phyloP scores from a whole-genome alignment of 371 early-diverging fungal species.

The Mucor piriformis region DNA sequence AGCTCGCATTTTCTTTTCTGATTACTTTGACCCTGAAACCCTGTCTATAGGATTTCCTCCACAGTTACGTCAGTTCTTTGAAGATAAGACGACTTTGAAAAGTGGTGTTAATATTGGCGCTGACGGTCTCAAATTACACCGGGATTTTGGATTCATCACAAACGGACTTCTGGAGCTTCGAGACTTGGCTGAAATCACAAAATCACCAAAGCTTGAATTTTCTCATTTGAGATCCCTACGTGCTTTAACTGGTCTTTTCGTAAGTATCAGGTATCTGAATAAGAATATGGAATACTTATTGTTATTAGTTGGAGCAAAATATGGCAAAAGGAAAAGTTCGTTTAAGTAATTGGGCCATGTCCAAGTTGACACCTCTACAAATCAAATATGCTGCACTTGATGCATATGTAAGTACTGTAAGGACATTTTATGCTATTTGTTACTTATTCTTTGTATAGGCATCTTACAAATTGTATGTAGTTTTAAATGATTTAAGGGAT shows the following conservation, averaged over 20 bases:
- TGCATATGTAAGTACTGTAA: constrained; percentile 47
- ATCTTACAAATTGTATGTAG: constrained; percentile 19
- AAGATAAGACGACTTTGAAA: constrained; percentile 43
- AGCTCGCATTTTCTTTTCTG: background rate
- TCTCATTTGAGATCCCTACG: constrained; percentile 42
- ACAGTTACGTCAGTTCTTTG: constrained; percentile 40
- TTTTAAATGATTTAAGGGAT: constrained; percentile 1
- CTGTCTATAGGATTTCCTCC: constrained; percentile 53
- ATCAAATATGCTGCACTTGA: constrained; percentile 62
- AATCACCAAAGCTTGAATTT: constrained; percentile 26
- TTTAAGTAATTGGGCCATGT: constrained; percentile 55
- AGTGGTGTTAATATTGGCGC: constrained; percentile 57
- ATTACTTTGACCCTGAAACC: too few species aligned
- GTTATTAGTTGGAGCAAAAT: constrained; percentile 50
- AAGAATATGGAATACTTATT: too few species aligned
- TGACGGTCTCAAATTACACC: constrained; percentile 52
- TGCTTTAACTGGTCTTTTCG: constrained; percentile 45
- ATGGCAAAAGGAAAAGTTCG: constrained; percentile 48
- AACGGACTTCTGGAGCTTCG: constrained; percentile 57
- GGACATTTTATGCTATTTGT: background rate
- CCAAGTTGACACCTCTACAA: constrained; percentile 34
- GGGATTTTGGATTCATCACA: constrained; percentile 55
- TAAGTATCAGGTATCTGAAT: too few species aligned
- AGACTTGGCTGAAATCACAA: constrained; percentile 32
- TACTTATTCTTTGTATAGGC: constrained; percentile 5